These are phyloP conservation scores for Lactarius quietus DNA, from an alignment of 768 basidiomycete genomes.

Conservation along the genomic window DNA sequence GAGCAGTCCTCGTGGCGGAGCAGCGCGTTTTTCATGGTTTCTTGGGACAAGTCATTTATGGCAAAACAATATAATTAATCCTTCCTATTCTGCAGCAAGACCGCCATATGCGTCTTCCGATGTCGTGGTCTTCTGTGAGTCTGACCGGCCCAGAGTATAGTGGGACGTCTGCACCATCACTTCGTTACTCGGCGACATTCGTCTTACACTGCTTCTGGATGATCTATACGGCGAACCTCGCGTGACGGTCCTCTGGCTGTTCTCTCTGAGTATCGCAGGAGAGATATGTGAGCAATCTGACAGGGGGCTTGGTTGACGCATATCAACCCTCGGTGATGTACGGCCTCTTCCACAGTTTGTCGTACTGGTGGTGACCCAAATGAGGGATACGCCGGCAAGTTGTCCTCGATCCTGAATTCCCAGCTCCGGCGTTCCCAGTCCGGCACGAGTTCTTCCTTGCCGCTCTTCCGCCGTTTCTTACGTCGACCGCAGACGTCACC, in stretches of 20 bases:
- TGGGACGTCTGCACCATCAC: constrained; percentile 6
- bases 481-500: constrained; percentile 45
- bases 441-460: constrained; percentile 54
- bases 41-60: neutral
- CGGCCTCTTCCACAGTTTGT: constrained; percentile 11
- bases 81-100: constrained; percentile 9
- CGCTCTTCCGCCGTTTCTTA: constrained; percentile 28
- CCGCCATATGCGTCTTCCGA: constrained; percentile 24
- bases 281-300: neutral
- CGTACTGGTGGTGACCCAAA: constrained; percentile 27
- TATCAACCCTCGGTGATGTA: neutral
- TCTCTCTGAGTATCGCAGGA: neutral
- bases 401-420: constrained; percentile 40
- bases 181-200: neutral
- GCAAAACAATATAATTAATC: neutral
- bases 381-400: constrained; percentile 33
- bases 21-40: constrained; percentile 1
- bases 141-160: constrained; percentile 3
- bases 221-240: neutral
- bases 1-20: neutral
- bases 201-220: neutral
- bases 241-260: neutral
- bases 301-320: neutral
- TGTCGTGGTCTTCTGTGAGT: constrained; percentile 1
- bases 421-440: constrained; percentile 63